These are phyloP conservation scores for Penicillium macrosclerotiorum DNA, from an alignment of 495 filamentous ascomycete genomes.

Conservation along the genomic window DNA sequence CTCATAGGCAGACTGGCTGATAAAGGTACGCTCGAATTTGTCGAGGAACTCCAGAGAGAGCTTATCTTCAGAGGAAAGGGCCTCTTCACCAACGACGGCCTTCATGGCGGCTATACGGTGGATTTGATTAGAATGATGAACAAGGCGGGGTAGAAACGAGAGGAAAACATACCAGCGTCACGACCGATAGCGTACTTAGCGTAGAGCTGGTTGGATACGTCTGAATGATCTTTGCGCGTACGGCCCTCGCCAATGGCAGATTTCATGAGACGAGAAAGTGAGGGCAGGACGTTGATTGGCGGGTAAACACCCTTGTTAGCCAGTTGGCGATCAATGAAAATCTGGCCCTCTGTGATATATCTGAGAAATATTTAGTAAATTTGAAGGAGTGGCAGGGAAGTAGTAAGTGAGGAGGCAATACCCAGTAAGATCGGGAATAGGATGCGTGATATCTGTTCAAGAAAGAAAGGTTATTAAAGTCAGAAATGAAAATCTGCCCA, in stretches of 20 bases:
- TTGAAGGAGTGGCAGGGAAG: too few relatives aligned
- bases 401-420: too few relatives aligned
- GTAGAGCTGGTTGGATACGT: constrained; percentile 99
- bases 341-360: constrained; percentile 72
- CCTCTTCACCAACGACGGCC: constrained; percentile 97
- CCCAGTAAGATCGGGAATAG: constrained; percentile 96
- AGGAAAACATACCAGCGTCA: constrained; percentile 62
- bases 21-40: constrained; percentile 94
- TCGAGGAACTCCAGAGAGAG: constrained; percentile 97
- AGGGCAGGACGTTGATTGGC: constrained; percentile 98
- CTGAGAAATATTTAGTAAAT: neutral
- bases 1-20: constrained; percentile 90
- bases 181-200: constrained; percentile 99
- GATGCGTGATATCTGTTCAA: constrained; percentile 92
- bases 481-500: neutral
- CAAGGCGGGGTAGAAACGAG: neutral
- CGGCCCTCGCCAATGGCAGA: constrained; percentile 97
- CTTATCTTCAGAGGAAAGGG: constrained; percentile 92
- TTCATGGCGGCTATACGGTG: constrained; percentile 80
- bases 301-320: constrained; percentile 97
- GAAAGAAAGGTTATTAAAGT: constrained; percentile 10
- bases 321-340: constrained; percentile 93
- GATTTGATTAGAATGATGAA: constrained; percentile 4
- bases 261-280: constrained; percentile 99
- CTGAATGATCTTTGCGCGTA: constrained; percentile 93